Percentiles rank a stretch among this genome's conserved stretches.
These are phyloP conservation scores for Ammopiptanthus mongolicus DNA, from an alignment of 306 rosid species.

Conservation along the genomic window DNA sequence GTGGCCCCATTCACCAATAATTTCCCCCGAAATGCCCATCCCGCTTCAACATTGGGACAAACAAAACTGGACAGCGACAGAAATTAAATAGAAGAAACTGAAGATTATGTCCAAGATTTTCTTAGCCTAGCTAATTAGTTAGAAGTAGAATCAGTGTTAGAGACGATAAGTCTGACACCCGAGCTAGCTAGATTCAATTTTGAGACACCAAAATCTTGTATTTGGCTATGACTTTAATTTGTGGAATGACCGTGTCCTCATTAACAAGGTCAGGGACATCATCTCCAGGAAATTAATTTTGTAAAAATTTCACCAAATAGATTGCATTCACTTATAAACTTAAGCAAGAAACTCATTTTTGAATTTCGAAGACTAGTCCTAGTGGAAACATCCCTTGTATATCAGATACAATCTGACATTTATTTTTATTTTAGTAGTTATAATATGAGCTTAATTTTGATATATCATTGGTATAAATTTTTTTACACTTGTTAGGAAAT, in stretches of 20 bases:
- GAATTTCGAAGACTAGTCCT: not conserved
- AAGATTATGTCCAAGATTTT: constrained; percentile 28
- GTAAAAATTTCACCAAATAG: not conserved
- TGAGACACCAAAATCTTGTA: constrained; percentile 14
- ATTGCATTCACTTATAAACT: not conserved
- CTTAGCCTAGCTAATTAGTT: not conserved
- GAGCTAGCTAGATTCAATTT: not conserved
- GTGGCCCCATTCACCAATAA: constrained; percentile 17
- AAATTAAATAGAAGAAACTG: not conserved
- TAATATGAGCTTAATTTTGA: too few species aligned
- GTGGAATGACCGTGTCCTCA: constrained; percentile 18
- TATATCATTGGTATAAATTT: too few species aligned
- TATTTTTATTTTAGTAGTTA: too few species aligned
- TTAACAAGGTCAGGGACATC: constrained; percentile 12
- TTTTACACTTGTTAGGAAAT: too few species aligned
- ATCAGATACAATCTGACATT: too few species aligned
- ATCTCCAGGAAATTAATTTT: not conserved
- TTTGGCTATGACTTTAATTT: constrained; percentile 13
- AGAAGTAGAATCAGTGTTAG: not conserved
- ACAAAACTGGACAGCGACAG: not conserved
- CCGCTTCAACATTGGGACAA: constrained; percentile 7
- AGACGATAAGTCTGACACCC: not conserved
- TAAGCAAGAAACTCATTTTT: not conserved
- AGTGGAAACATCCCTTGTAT: not conserved
- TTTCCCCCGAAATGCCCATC: not conserved